Percentiles rank a stretch among this genome's conserved stretches.
Conservation (phyloP, 176 grass and related monocot species). For the Rhynchospora tenuis region DNA sequence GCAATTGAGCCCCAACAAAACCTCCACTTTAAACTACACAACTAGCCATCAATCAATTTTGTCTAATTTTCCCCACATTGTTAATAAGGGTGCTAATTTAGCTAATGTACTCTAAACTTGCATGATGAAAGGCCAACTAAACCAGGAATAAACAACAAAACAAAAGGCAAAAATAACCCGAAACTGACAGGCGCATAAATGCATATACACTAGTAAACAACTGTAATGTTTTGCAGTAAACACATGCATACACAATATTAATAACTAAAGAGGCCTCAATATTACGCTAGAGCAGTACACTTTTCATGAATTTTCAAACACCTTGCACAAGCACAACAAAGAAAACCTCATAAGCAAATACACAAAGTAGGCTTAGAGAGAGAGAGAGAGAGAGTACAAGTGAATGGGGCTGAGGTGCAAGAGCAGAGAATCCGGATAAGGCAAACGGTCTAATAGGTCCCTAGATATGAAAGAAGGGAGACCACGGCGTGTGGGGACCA, state of each 20-base stretch:
- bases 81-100: no score
- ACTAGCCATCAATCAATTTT: background rate
- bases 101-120: no score
- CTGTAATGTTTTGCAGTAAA: background rate
- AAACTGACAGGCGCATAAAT: background rate
- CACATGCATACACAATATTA: background rate
- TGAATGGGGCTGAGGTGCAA: conserved; percentile 84
- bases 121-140: background rate
- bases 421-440: conserved; percentile 65
- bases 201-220: background rate
- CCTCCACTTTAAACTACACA: background rate
- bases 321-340: background rate
- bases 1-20: background rate
- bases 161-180: background rate
- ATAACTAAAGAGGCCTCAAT: background rate
- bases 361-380: background rate
- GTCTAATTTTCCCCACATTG: background rate
- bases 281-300: background rate
- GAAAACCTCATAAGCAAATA: background rate
- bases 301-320: background rate
- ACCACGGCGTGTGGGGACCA: conserved; percentile 67
- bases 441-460: conserved; percentile 63
- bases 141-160: background rate
- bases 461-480: conserved; percentile 63
- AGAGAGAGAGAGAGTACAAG: conserved; percentile 43